phyloP scores from a whole-genome alignment of 805 yeast genomes.

The Yarrowia porcina region DNA sequence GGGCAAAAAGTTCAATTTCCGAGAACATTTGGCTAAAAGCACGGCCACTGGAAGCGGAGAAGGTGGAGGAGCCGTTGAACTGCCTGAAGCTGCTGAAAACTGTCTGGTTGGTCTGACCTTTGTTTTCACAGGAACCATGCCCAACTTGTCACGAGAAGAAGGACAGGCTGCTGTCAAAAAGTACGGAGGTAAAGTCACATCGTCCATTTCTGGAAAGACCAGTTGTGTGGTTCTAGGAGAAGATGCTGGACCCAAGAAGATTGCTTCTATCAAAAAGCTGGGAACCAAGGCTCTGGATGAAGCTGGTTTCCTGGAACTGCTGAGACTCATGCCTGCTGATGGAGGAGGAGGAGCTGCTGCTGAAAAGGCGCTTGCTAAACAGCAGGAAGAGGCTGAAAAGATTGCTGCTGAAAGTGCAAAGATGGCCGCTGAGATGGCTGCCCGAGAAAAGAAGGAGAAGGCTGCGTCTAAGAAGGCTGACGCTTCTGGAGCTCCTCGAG shows the following conservation, averaged over 20 bases:
- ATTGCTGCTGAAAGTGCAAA: constrained; percentile 53
- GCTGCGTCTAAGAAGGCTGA: constrained; percentile 27
- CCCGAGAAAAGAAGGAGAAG: constrained; percentile 36
- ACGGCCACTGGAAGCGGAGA: constrained; percentile 18
- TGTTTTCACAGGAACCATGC: constrained; percentile 89
- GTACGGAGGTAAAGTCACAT: constrained; percentile 86
- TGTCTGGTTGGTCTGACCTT: constrained; percentile 86
- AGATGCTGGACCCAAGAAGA: constrained; percentile 96
- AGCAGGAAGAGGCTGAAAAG: constrained; percentile 61
- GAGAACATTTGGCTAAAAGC: constrained; percentile 53
- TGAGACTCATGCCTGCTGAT: constrained; percentile 78
- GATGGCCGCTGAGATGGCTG: constrained; percentile 47
- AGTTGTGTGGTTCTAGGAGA: constrained; percentile 86
- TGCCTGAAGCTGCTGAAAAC: constrained; percentile 81
- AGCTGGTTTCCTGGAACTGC: constrained; percentile 74
- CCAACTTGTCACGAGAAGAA: constrained; percentile 69
- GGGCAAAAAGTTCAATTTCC: constrained; percentile 51
- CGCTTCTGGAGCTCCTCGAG: background rate
- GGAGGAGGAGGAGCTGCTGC: constrained; percentile 89
- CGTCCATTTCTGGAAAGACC: constrained; percentile 81
- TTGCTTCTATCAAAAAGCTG: constrained; percentile 69
- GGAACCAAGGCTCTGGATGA: constrained; percentile 80
- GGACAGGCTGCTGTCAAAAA: constrained; percentile 73
- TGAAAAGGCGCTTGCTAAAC: constrained; percentile 63
- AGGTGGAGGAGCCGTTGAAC: constrained; percentile 38